Conservation (phyloP, 2,329 filamentous ascomycete species). For the Biscogniauxia sp. region DNA sequence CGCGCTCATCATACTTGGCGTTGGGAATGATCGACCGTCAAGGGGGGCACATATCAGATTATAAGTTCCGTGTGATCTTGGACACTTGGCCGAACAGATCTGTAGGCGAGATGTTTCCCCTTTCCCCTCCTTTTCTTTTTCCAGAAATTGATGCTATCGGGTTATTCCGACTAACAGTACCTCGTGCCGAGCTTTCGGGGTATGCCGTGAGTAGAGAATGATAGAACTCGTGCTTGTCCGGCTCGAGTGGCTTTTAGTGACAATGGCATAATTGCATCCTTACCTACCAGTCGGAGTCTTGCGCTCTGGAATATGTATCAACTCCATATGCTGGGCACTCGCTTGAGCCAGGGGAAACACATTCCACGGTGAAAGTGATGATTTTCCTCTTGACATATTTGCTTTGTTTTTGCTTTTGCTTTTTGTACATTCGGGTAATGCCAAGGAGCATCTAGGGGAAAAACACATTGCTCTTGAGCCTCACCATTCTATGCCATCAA, state of each 20-base stretch:
- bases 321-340: background rate
- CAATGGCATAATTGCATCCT: background rate
- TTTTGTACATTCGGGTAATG: conserved; percentile 31
- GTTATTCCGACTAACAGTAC: background rate
- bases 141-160: background rate
- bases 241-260: background rate
- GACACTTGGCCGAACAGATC: background rate
- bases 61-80: background rate
- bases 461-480: conserved; percentile 19
- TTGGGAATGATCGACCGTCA: background rate
- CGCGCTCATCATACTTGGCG: background rate
- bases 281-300: background rate
- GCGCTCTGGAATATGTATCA: background rate
- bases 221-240: background rate
- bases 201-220: background rate
- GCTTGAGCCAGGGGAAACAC: conserved; percentile 5
- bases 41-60: background rate
- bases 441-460: conserved; percentile 31
- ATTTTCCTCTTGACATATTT: conserved; percentile 27
- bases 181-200: background rate
- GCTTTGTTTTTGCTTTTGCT: conserved; percentile 14
- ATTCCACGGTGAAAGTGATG: conserved; percentile 15
- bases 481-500: conserved; percentile 28
- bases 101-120: background rate
- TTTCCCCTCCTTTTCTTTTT: background rate